These are phyloP conservation scores for Mycena crocata DNA, from an alignment of 768 basidiomycete genomes.

Conservation along the genomic window DNA sequence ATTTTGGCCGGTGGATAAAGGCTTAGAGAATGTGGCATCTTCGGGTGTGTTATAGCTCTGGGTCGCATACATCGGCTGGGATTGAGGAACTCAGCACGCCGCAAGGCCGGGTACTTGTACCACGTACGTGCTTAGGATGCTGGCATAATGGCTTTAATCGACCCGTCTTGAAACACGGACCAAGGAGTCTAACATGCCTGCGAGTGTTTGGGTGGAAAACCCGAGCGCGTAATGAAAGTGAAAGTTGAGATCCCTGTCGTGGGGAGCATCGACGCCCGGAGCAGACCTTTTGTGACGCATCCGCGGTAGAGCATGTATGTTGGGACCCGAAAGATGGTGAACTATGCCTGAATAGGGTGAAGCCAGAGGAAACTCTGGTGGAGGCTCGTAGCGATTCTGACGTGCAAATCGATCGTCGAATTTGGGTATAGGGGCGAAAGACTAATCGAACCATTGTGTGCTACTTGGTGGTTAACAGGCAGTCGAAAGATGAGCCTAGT, in stretches of 20 bases:
- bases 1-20: slow-evolving; percentile 68
- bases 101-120: slow-evolving; percentile 61
- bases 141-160: slow-evolving; percentile 84
- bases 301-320: slow-evolving; percentile 86
- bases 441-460: slow-evolving; percentile 91
- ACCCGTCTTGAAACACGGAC: slow-evolving; percentile 89
- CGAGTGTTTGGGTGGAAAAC: slow-evolving; percentile 84
- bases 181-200: slow-evolving; percentile 88
- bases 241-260: slow-evolving; percentile 72
- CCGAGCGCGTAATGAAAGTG: slow-evolving; percentile 78
- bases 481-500: too few species aligned
- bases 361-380: slow-evolving; percentile 97
- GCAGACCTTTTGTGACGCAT: slow-evolving; percentile 78
- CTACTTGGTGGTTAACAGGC: slow-evolving; percentile 18
- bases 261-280: slow-evolving; percentile 82
- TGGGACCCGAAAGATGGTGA: slow-evolving; percentile 93
- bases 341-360: slow-evolving; percentile 74
- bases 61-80: slow-evolving; percentile 65
- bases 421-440: slow-evolving; percentile 97
- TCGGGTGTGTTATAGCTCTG: slow-evolving; percentile 75
- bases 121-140: slow-evolving; percentile 76
- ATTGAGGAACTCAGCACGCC: slow-evolving; percentile 74
- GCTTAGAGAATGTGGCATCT: slow-evolving; percentile 70
- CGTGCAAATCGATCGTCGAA: slow-evolving; percentile 96
- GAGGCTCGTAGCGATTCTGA: slow-evolving; percentile 96